A percentile compares a stretch with the other conserved stretches of the same genome.
Conservation (phyloP, 2,329 filamentous ascomycete species). For the Ophiobolus disseminans region DNA sequence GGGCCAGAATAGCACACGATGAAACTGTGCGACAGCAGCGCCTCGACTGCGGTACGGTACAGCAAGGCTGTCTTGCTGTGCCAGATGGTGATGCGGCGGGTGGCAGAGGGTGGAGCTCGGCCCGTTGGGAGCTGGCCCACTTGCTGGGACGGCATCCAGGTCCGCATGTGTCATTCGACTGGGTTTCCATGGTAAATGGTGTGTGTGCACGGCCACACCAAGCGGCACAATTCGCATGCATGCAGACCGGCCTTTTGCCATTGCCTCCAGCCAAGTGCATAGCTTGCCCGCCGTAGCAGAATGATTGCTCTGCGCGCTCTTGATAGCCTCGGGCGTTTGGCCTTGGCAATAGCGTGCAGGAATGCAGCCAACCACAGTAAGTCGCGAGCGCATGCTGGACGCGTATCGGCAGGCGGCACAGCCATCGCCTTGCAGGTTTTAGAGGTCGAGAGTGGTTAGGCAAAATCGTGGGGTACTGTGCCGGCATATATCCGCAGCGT, state of each 20-base stretch:
- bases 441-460: conserved; percentile 9
- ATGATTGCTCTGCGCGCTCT: conserved; percentile 15
- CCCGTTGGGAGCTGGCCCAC: conserved; percentile 23
- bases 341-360: conserved; percentile 20
- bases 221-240: conserved; percentile 13
- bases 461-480: conserved; percentile 11
- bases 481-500: conserved; percentile 26
- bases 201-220: conserved; percentile 26
- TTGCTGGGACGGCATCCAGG: not conserved
- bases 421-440: conserved; percentile 1
- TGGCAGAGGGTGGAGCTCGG: conserved; percentile 31
- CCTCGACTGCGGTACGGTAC: conserved; percentile 6
- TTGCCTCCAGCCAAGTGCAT: conserved; percentile 17
- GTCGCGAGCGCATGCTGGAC: conserved; percentile 11
- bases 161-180: conserved; percentile 26
- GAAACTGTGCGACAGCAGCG: conserved; percentile 23
- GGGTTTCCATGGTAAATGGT: conserved; percentile 34
- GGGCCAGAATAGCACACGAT: conserved; percentile 4
- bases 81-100: conserved; percentile 20
- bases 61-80: conserved; percentile 26
- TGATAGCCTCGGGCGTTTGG: conserved; percentile 11
- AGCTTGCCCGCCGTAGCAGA: conserved; percentile 19
- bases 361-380: conserved; percentile 27
- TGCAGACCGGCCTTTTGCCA: conserved; percentile 8
- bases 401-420: conserved; percentile 20